phyloP scores from a whole-genome alignment of 371 early-diverging fungal species.

The Chytridium lagenaria region DNA sequence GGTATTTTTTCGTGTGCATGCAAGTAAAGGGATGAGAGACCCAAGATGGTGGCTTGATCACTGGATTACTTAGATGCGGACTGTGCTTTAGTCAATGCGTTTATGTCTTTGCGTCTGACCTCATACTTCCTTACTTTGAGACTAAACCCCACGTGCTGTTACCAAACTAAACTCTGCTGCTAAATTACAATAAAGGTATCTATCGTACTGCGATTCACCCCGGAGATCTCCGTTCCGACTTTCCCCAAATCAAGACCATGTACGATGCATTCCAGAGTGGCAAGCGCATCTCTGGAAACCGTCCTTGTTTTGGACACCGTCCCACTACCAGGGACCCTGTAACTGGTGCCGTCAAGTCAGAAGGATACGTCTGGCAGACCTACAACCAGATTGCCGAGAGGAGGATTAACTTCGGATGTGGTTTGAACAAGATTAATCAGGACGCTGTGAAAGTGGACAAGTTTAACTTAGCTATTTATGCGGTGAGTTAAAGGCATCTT shows the following conservation, averaged over 20 bases:
- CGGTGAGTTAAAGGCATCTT: slow-evolving; percentile 30
- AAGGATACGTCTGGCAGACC: slow-evolving; percentile 48
- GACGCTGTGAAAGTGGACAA: slow-evolving; percentile 36
- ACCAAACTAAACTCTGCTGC: too few species aligned
- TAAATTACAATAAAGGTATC: too few species aligned
- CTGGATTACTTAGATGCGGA: too few species aligned
- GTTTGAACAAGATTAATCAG: slow-evolving; percentile 40
- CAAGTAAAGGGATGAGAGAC: too few species aligned
- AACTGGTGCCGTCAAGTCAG: slow-evolving; percentile 40
- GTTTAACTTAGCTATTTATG: slow-evolving; percentile 61
- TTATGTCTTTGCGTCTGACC: too few species aligned
- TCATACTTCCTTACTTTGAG: too few species aligned
- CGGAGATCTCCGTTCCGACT: slow-evolving; percentile 35
- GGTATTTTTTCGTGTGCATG: too few species aligned
- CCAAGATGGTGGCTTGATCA: too few species aligned
- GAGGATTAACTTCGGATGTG: slow-evolving; percentile 50
- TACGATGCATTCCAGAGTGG: slow-evolving; percentile 49
- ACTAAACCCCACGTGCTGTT: too few species aligned
- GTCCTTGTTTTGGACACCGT: slow-evolving; percentile 45
- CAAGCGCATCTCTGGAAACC: slow-evolving; percentile 35
- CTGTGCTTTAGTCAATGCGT: too few species aligned
- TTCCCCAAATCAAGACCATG: slow-evolving; percentile 43
- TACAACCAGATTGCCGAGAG: slow-evolving; percentile 47
- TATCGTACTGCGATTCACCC: slow-evolving; percentile 43
- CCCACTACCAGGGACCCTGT: slow-evolving; percentile 31